Evolutionary conservation across 306 rosid species (phyloP).

Genomic region (Alnus glutinosa): DNA sequence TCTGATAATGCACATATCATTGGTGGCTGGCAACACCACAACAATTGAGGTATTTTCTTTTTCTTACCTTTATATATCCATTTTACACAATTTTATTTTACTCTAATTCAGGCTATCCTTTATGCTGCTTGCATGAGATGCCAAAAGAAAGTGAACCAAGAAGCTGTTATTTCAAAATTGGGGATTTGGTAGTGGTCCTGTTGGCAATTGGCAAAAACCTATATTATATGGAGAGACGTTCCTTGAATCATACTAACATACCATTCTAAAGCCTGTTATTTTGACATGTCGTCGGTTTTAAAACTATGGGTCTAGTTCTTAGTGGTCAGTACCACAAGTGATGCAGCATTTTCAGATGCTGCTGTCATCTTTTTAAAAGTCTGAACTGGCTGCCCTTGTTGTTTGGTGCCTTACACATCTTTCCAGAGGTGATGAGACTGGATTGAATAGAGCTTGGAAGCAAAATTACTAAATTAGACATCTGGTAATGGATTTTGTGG

Average conservation of each 20-base stretch:
- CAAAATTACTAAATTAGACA: neutral
- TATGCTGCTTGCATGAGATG: neutral
- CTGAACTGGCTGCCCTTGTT: neutral
- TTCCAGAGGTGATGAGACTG: neutral
- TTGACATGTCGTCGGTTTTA: neutral
- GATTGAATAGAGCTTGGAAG: neutral
- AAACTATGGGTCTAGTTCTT: neutral
- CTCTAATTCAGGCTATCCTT: neutral
- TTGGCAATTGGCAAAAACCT: constrained; percentile 2
- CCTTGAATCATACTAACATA: neutral
- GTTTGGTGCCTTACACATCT: neutral
- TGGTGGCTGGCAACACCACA: constrained; percentile 88
- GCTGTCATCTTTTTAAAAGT: neutral
- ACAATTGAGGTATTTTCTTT: constrained; percentile 79
- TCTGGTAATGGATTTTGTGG: neutral
- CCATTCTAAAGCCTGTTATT: neutral
- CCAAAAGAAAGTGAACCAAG: neutral
- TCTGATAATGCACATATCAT: constrained; percentile 89
- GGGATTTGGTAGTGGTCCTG: neutral
- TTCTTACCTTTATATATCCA: neutral
- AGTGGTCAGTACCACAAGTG: constrained; percentile 3
- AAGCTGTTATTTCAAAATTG: neutral
- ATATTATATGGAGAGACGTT: neutral
- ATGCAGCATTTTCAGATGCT: constrained; percentile 10
- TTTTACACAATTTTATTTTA: constrained; percentile 3